Percentiles rank a stretch among this genome's conserved stretches.
Conservation (phyloP, 176 grass and related monocot species). For the Eleusine coracana region DNA sequence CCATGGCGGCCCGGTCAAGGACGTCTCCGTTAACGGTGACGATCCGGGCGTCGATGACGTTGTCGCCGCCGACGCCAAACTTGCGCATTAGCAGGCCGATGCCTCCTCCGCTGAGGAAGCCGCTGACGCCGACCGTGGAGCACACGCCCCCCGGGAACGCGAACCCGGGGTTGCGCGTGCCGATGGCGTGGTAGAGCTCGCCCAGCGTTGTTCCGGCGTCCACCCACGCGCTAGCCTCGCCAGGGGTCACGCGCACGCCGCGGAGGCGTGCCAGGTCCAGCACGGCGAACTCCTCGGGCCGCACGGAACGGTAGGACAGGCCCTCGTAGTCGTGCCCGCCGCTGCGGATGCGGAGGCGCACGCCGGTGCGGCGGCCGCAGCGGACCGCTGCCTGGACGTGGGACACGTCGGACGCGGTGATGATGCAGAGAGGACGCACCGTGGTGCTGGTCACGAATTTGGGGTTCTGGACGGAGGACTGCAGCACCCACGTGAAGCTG, state of each 20-base stretch:
- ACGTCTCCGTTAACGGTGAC: constrained; percentile 45
- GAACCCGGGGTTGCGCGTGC: constrained; percentile 28
- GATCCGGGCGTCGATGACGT: constrained; percentile 39
- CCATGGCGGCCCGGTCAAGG: constrained; percentile 46
- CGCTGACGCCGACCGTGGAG: constrained; percentile 30
- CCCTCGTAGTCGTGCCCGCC: constrained; percentile 75
- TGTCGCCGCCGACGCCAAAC: constrained; percentile 15
- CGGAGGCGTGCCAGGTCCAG: constrained; percentile 38
- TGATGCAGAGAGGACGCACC: constrained; percentile 43
- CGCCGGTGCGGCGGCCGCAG: constrained; percentile 38
- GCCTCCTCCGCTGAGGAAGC: constrained; percentile 29
- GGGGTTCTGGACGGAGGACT: constrained; percentile 59
- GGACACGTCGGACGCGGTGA: constrained; percentile 39
- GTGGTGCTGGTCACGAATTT: constrained; percentile 42
- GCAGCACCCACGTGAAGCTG: constrained; percentile 35
- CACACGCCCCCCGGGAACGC: constrained; percentile 25
- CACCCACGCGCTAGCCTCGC: constrained; percentile 32
- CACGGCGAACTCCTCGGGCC: constrained; percentile 36
- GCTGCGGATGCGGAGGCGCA: constrained; percentile 55
- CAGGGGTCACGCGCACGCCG: neutral
- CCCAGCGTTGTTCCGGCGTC: constrained; percentile 27
- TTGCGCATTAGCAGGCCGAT: constrained; percentile 40
- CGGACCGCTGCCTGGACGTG: constrained; percentile 50
- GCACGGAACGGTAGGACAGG: constrained; percentile 56
- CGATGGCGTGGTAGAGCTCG: constrained; percentile 42